phyloP scores from a whole-genome alignment of 805 yeast species.

The Maudiozyma barnettii region DNA sequence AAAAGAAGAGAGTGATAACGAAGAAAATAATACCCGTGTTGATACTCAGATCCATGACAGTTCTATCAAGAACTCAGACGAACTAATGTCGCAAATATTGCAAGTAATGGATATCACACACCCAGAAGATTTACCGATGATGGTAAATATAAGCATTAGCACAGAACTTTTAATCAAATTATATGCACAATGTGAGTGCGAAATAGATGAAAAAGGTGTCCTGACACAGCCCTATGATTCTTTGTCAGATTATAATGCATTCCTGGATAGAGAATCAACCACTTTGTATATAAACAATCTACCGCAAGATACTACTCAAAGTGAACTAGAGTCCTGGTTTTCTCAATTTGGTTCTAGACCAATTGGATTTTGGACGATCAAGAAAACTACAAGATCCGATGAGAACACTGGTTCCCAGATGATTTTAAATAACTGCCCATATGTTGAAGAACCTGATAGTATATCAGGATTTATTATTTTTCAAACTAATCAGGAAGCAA shows the following conservation, averaged over 20 bases:
- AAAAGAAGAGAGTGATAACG: conserved; percentile 2
- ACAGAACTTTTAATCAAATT: conserved; percentile 23
- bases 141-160: neutral
- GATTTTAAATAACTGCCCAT: conserved; percentile 21
- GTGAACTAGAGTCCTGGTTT: conserved; percentile 87
- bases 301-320: conserved; percentile 79
- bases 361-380: conserved; percentile 80
- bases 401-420: conserved; percentile 8
- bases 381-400: conserved; percentile 34
- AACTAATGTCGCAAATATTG: neutral
- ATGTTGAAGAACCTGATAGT: conserved; percentile 39
- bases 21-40: conserved; percentile 7
- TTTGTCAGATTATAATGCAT: conserved; percentile 59
- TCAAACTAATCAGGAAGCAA: conserved; percentile 76
- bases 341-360: conserved; percentile 81
- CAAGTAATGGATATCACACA: neutral
- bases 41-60: neutral
- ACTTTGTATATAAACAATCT: conserved; percentile 73
- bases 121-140: neutral
- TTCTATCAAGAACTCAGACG: neutral
- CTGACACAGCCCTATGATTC: conserved; percentile 70
- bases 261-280: conserved; percentile 61
- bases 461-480: conserved; percentile 79
- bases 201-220: conserved; percentile 43
- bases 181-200: conserved; percentile 31